These are phyloP conservation scores for Alternaria atra DNA, from an alignment of 2,329 filamentous ascomycete species.

Conservation along the genomic window DNA sequence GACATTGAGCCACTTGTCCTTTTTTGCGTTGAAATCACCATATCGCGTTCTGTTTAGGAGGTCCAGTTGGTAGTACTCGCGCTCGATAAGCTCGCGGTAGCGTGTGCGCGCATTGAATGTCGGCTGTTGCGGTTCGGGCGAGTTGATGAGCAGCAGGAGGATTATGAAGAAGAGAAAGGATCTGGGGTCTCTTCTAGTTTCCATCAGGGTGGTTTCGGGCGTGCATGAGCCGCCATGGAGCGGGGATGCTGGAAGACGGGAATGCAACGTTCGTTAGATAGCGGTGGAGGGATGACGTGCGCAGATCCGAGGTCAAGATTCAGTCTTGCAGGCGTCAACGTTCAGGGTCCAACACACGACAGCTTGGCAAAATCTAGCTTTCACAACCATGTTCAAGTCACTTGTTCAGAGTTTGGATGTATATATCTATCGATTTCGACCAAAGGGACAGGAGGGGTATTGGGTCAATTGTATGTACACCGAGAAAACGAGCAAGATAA, in stretches of 20 bases:
- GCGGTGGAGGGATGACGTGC: slow-evolving; percentile 12
- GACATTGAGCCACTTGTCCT: slow-evolving; percentile 63
- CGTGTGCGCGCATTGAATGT: slow-evolving; percentile 43
- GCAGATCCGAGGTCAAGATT: slow-evolving; percentile 6
- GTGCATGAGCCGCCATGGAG: slow-evolving; percentile 40
- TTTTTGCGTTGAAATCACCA: slow-evolving; percentile 60
- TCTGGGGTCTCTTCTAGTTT: slow-evolving; percentile 48
- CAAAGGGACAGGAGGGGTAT: slow-evolving; percentile 45
- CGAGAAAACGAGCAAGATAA: slow-evolving; percentile 25
- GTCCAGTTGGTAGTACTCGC: slow-evolving; percentile 61
- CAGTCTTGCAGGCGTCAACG: neutral
- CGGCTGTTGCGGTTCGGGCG: slow-evolving; percentile 47
- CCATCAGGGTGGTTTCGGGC: slow-evolving; percentile 43
- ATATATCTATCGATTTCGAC: slow-evolving; percentile 1
- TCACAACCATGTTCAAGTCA: neutral
- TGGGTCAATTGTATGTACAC: slow-evolving; percentile 43
- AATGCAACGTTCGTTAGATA: slow-evolving; percentile 1
- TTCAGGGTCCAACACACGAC: slow-evolving; percentile 7
- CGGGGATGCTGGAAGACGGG: slow-evolving; percentile 6
- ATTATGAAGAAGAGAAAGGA: slow-evolving; percentile 50
- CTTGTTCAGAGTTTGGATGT: neutral
- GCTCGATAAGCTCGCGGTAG: slow-evolving; percentile 58
- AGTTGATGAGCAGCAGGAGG: slow-evolving; percentile 50
- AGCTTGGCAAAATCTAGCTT: slow-evolving; percentile 15
- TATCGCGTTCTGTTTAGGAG: slow-evolving; percentile 49